Percentiles rank a stretch among this genome's conserved stretches.
These are phyloP conservation scores for Lepiota subincarnata DNA, from an alignment of 768 basidiomycete genomes.

Conservation along the genomic window DNA sequence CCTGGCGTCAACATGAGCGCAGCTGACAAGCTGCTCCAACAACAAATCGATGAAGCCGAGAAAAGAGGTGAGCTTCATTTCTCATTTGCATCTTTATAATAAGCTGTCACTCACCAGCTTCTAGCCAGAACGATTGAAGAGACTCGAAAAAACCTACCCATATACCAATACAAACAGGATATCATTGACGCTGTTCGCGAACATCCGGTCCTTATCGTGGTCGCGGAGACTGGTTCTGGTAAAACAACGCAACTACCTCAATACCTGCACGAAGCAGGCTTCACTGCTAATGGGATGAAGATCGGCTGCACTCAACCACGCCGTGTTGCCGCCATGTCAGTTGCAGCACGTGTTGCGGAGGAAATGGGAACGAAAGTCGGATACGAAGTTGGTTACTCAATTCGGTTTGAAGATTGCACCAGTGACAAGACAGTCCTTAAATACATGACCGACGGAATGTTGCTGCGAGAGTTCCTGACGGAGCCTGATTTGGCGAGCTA, in stretches of 20 bases:
- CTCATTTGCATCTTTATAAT: constrained; percentile 1
- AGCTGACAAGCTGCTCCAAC: constrained; percentile 79
- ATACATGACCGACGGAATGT: constrained; percentile 99
- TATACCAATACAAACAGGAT: constrained; percentile 83
- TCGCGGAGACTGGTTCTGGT: constrained; percentile 97
- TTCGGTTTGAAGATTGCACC: constrained; percentile 99
- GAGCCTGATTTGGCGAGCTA: constrained; percentile 97
- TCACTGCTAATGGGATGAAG: constrained; percentile 81
- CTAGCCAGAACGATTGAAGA: constrained; percentile 88
- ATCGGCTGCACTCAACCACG: constrained; percentile 97
- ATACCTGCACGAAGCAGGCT: constrained; percentile 97
- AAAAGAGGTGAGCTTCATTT: constrained; percentile 60
- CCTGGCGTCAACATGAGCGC: constrained; percentile 71
- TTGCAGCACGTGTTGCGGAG: constrained; percentile 97
- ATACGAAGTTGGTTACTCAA: constrained; percentile 99
- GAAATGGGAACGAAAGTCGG: constrained; percentile 98
- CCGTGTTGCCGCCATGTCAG: constrained; percentile 98
- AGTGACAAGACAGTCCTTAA: constrained; percentile 98
- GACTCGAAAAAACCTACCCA: constrained; percentile 89
- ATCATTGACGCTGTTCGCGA: constrained; percentile 85
- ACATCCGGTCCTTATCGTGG: constrained; percentile 94
- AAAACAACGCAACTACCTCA: constrained; percentile 99
- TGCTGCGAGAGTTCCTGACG: constrained; percentile 93
- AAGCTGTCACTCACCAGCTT: background rate
- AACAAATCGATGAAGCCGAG: constrained; percentile 90